phyloP scores from a whole-genome alignment of 164 flowering plant species.

The Magnolia changhungtana region DNA sequence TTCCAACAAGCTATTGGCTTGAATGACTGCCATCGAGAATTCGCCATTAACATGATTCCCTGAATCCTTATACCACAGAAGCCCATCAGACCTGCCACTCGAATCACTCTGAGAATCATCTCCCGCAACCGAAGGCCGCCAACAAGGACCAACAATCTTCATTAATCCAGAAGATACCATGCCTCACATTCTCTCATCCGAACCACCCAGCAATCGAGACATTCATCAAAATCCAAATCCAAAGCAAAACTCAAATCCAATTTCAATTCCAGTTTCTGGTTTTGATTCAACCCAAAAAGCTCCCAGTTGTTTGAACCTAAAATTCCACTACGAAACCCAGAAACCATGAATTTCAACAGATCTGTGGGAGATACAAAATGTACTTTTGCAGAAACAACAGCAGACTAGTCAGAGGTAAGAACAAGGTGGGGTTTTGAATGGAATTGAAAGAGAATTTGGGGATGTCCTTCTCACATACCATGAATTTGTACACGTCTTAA shows the following conservation, averaged over 20 bases:
- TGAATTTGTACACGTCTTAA: constrained; percentile 12
- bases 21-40: constrained; percentile 87
- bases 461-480: background rate
- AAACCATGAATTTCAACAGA: constrained; percentile 45
- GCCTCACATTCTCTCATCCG: constrained; percentile 40
- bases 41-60: constrained; percentile 80
- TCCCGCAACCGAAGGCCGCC: constrained; percentile 57
- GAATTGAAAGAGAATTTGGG: background rate
- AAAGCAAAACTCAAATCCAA: constrained; percentile 9
- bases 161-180: constrained; percentile 53
- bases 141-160: constrained; percentile 67
- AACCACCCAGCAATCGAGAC: constrained; percentile 37
- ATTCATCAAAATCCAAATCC: constrained; percentile 18
- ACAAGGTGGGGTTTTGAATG: background rate
- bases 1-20: constrained; percentile 73
- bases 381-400: background rate
- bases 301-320: constrained; percentile 24
- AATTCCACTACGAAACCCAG: constrained; percentile 25
- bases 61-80: constrained; percentile 78
- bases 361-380: constrained; percentile 14
- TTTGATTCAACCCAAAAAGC: constrained; percentile 20
- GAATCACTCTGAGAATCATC: constrained; percentile 41
- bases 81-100: constrained; percentile 55
- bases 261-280: constrained; percentile 18
- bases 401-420: background rate